These are phyloP conservation scores for Pseudogymnoascus sp. DNA, from an alignment of 2,329 filamentous ascomycete species.

Conservation along the genomic window DNA sequence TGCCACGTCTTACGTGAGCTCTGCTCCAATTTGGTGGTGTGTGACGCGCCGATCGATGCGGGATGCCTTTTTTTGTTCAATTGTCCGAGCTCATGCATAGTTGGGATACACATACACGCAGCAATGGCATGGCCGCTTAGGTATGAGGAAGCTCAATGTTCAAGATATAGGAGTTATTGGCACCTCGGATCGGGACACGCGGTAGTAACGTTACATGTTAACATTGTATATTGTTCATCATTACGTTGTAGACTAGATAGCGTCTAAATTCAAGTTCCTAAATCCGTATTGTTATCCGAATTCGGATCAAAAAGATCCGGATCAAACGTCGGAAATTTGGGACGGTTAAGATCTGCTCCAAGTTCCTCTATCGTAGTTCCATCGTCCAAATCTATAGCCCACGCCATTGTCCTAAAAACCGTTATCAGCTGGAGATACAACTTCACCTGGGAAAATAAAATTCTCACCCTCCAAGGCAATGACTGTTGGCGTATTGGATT, in stretches of 20 bases:
- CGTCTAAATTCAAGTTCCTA: neutral
- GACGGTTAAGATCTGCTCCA: slow-evolving; percentile 6
- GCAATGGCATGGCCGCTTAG: neutral
- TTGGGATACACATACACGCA: neutral
- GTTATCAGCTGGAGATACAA: neutral
- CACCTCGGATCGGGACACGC: neutral
- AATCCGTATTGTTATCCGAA: neutral
- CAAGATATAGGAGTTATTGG: neutral
- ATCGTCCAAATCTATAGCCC: slow-evolving; percentile 12
- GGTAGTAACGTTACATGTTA: neutral
- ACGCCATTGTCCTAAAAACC: neutral
- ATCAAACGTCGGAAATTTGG: neutral
- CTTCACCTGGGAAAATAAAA: neutral
- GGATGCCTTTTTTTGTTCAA: neutral
- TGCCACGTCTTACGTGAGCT: neutral
- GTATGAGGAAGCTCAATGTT: neutral
- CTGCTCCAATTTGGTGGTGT: neutral
- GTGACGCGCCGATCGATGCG: neutral
- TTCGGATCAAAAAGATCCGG: neutral
- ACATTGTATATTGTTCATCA: neutral
- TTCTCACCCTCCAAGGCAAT: neutral
- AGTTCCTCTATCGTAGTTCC: slow-evolving; percentile 11
- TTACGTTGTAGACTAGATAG: neutral
- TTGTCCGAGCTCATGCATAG: neutral
- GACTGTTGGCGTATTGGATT: neutral